Base-by-base conservation (phyloP, 2,329 filamentous ascomycete species). In the Diaporthe humulicola region DNA sequence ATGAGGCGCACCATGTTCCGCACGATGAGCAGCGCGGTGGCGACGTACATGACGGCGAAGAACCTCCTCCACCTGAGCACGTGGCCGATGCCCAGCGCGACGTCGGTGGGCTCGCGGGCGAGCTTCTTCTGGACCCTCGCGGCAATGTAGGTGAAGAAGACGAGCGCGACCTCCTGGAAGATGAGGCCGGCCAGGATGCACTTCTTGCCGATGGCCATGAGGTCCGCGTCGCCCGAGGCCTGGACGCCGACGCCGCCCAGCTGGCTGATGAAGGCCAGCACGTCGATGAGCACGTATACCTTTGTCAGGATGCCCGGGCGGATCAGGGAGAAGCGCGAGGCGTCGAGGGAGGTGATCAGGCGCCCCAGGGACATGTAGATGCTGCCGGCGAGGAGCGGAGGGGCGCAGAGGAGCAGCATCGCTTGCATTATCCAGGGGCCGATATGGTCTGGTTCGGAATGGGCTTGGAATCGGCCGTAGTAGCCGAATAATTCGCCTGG, bases 281-380 rank as follows among this genome's bases (percentile, higher is more conserved):
- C 77, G 70, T 88, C 87, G 30, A 86, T 85, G 28, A 82, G 76
- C n/a, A 88, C 84, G 75, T 88, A 89, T 56, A 87, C 79, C 70
- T 86, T 86, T 7, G 86, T 87, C 2, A 87, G 79, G 79, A 82
- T 83, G 38, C 73, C 80, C 0, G 82, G 79, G 12, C 82, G 79
- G 50, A 88, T 80, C 22, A 85, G 77, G 0, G 85, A 82, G 45
- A 84, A 79, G 0, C 81, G 76, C 30, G 82, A 80, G n/a, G 82
- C 85, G 60, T 84, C 76, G 30, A 81, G 78, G 14, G 81, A 81
- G 12, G 75, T 77, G 36, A 83, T 80, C 48, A 85, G 77, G 1
- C 84, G 82, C 2, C 83, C 81, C 22, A 84, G 82, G 8, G 81
- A 81, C 83, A 86, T 86, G 78, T 86, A 87, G 19, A 86, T 83